A percentile compares a stretch with the other conserved stretches of the same genome.
phyloP scores from a whole-genome alignment of 768 basidiomycete species.

The Grammothele lineata region DNA sequence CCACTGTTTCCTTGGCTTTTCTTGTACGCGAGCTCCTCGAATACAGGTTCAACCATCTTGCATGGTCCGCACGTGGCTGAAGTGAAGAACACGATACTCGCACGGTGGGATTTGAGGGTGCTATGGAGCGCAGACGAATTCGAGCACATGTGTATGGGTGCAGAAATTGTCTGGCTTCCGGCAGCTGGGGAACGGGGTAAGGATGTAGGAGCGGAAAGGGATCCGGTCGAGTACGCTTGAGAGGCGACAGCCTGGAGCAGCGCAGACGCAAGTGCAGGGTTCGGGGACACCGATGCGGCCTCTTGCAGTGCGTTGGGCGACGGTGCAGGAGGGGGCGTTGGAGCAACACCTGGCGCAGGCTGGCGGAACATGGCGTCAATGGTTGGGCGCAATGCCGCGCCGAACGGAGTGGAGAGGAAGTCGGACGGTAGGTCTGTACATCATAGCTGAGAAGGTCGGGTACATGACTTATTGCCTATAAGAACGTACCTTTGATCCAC shows the following conservation, averaged over 20 bases:
- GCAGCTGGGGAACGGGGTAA: conserved; percentile 24
- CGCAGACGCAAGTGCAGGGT: conserved; percentile 48
- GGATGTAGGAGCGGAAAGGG: conserved; percentile 16
- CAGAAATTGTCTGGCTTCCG: conserved; percentile 48
- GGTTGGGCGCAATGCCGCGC: conserved; percentile 78
- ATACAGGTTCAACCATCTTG: conserved; percentile 77
- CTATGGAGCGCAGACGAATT: conserved; percentile 70
- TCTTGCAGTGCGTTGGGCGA: conserved; percentile 28
- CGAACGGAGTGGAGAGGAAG: conserved; percentile 88
- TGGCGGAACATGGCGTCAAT: conserved; percentile 87
- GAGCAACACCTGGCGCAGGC: conserved; percentile 42
- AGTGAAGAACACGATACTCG: conserved; percentile 80
- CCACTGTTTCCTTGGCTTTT: conserved; percentile 35
- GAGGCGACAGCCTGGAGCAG: conserved; percentile 55
- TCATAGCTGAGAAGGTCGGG: not conserved
- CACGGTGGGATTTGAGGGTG: conserved; percentile 61
- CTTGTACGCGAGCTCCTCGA: conserved; percentile 70
- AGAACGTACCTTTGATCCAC: conserved; percentile 68
- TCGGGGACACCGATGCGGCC: conserved; percentile 32
- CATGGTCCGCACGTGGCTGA: conserved; percentile 75
- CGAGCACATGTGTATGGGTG: conserved; percentile 67
- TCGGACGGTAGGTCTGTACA: conserved; percentile 68
- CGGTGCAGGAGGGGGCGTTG: conserved; percentile 26
- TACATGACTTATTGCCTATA: not conserved
- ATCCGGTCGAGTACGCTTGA: conserved; percentile 36